Evolutionary conservation across 148 eudicot species (phyloP).

Genomic region (Spergularia bocconei): DNA sequence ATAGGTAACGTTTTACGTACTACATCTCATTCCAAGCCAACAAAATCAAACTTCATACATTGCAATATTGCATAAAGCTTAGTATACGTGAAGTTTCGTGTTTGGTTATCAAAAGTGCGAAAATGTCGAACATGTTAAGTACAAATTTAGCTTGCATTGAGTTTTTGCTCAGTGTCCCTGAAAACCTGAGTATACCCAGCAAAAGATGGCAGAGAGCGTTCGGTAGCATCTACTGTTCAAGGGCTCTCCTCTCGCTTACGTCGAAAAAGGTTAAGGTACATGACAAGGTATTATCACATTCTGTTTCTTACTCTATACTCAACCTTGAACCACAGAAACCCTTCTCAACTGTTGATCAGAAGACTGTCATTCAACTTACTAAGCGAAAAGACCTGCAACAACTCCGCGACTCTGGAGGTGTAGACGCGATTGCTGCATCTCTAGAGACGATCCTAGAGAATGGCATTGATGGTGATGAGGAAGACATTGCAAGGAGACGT

Average conservation of each 20-base stretch:
- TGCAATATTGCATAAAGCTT: too few relatives aligned
- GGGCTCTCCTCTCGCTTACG: conserved; percentile 18
- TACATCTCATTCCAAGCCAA: too few relatives aligned
- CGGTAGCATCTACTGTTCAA: conserved; percentile 29
- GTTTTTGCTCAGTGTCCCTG: conserved; percentile 13
- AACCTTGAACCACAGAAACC: conserved; percentile 18
- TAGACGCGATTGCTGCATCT: conserved; percentile 16
- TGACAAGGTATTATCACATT: not conserved
- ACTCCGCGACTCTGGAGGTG: conserved; percentile 24
- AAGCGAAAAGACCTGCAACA: conserved; percentile 24
- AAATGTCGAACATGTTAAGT: conserved; percentile 10
- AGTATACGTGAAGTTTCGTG: too few relatives aligned
- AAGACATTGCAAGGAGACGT: conserved; percentile 18
- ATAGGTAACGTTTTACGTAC: too few relatives aligned
- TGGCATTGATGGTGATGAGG: conserved; percentile 24
- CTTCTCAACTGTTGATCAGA: conserved; percentile 23
- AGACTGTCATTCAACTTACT: conserved; percentile 18
- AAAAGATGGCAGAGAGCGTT: conserved; percentile 40
- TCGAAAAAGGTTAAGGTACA: not conserved
- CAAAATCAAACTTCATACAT: too few relatives aligned
- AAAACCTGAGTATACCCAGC: conserved; percentile 17
- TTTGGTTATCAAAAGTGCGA: too few relatives aligned
- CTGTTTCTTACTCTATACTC: conserved; percentile 22
- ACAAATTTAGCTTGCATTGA: conserved; percentile 26
- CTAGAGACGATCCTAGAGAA: conserved; percentile 19